A percentile compares a stretch with the other conserved stretches of the same genome.
Conservation (phyloP, 202 grass and related monocot species). For the Schoenoplectus triqueter region DNA sequence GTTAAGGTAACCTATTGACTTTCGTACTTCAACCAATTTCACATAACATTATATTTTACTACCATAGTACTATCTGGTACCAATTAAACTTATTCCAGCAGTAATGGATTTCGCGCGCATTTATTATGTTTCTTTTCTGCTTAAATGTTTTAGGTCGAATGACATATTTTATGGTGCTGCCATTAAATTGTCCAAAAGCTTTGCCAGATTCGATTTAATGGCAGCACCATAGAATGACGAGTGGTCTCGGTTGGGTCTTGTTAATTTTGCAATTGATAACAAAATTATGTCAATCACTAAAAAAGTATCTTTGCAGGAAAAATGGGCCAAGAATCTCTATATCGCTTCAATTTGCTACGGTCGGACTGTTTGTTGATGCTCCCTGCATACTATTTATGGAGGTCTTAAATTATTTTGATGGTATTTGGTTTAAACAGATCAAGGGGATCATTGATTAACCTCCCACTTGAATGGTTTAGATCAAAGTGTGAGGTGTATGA, state of each 20-base stretch:
- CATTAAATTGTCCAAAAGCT: neutral
- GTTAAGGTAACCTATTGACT: constrained; percentile 65
- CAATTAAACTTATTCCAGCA: too few relatives aligned
- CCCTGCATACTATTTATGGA: constrained; percentile 36
- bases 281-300: neutral
- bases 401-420: constrained; percentile 30
- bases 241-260: too few relatives aligned
- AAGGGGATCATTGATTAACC: neutral
- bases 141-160: neutral
- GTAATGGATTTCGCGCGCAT: neutral
- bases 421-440: constrained; percentile 19
- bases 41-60: neutral
- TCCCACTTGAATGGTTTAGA: constrained; percentile 16
- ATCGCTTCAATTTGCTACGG: constrained; percentile 91
- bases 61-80: constrained; percentile 1
- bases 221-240: neutral
- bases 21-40: too few relatives aligned
- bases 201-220: neutral
- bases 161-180: neutral
- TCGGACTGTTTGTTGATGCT: constrained; percentile 77
- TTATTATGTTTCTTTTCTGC: neutral
- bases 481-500: constrained; percentile 8
- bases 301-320: constrained; percentile 64
- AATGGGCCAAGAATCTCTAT: constrained; percentile 98
- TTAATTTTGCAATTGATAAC: neutral